phyloP scores from a whole-genome alignment of 768 basidiomycete species.

The Naganishia vishniacii region DNA sequence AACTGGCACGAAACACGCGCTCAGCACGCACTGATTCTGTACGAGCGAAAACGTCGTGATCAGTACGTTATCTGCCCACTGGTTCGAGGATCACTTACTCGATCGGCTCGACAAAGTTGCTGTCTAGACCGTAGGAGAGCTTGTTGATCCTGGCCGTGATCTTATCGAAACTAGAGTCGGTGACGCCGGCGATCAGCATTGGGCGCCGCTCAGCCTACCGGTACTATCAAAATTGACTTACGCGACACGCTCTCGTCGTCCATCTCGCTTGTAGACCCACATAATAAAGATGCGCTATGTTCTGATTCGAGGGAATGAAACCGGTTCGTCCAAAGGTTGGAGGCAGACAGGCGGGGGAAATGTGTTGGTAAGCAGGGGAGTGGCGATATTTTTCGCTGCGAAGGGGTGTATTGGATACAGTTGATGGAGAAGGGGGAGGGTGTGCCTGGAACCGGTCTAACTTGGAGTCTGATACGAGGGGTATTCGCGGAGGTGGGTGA shows the following conservation, averaged over 20 bases:
- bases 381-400: not conserved
- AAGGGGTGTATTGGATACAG: not conserved
- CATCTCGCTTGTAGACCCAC: slow-evolving; percentile 45
- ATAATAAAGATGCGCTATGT: slow-evolving; percentile 10
- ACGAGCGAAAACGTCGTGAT: slow-evolving; percentile 5
- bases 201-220: not conserved
- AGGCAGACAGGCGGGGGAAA: not conserved
- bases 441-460: too few relatives aligned
- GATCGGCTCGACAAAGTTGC: slow-evolving; percentile 84
- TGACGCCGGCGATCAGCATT: not conserved
- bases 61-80: not conserved
- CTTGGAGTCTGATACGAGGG: too few relatives aligned
- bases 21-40: slow-evolving; percentile 9
- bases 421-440: not conserved
- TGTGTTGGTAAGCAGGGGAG: not conserved
- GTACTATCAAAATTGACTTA: slow-evolving; percentile 1
- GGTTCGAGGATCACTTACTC: slow-evolving; percentile 62
- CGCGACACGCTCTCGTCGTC: slow-evolving; percentile 44
- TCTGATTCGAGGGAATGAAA: not conserved
- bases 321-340: not conserved
- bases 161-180: slow-evolving; percentile 46
- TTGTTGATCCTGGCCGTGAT: slow-evolving; percentile 48
- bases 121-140: slow-evolving; percentile 92
- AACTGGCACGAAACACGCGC: too few relatives aligned
- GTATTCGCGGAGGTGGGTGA: too few relatives aligned